Conservation (phyloP, 495 filamentous ascomycete genomes). For the Platismatia glauca region DNA sequence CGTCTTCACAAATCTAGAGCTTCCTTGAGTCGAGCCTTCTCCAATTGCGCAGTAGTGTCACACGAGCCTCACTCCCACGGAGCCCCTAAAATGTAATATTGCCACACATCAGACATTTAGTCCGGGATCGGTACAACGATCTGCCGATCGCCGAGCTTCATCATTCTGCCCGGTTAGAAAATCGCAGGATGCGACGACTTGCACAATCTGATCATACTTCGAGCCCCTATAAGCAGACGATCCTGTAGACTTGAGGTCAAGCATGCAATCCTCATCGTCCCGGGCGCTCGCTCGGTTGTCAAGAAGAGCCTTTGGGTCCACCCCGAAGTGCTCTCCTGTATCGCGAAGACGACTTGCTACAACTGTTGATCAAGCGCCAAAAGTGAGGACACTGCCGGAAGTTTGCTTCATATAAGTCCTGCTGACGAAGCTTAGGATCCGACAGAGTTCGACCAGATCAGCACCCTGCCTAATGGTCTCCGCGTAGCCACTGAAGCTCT, state of each 20-base stretch:
- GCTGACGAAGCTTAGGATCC: constrained; percentile 55
- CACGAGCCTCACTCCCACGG: too few relatives aligned
- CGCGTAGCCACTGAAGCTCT: constrained; percentile 93
- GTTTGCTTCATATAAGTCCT: neutral
- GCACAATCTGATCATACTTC: neutral
- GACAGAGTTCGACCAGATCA: constrained; percentile 77
- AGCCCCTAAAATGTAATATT: too few relatives aligned
- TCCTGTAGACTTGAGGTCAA: neutral
- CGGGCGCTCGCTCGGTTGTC: constrained; percentile 10
- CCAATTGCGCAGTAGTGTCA: neutral
- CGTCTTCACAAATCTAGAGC: neutral
- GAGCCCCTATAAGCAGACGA: neutral
- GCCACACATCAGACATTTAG: too few relatives aligned
- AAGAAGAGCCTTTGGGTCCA: neutral
- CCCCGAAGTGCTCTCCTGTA: neutral
- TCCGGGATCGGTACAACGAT: too few relatives aligned
- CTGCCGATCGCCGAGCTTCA: too few relatives aligned
- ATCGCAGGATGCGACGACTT: neutral
- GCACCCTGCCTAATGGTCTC: constrained; percentile 84
- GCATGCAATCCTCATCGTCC: constrained; percentile 9
- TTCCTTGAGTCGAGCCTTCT: neutral
- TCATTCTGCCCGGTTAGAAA: too few relatives aligned
- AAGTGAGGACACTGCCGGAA: constrained; percentile 10
- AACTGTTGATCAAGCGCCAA: constrained; percentile 18
- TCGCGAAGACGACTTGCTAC: constrained; percentile 20